These are phyloP conservation scores for Phragmites australis DNA, from an alignment of 176 grass and related monocot genomes.

Conservation along the genomic window DNA sequence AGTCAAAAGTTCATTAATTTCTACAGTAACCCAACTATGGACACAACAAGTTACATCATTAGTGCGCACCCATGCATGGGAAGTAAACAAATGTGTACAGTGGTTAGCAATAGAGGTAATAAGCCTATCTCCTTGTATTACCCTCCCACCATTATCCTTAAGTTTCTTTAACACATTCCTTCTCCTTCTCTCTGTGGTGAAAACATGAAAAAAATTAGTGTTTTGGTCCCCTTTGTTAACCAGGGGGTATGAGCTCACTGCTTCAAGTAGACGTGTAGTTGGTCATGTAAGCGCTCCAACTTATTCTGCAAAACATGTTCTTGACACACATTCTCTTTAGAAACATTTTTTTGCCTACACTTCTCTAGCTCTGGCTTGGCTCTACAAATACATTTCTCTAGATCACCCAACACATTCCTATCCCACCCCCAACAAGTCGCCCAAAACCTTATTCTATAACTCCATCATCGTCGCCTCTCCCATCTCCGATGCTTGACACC, in stretches of 20 bases:
- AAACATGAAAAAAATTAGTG: background rate
- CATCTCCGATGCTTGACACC: too few relatives aligned
- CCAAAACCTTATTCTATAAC: too few relatives aligned
- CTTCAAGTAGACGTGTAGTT: background rate
- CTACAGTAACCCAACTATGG: rapidly evolving
- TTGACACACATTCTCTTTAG: background rate
- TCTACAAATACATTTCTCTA: too few relatives aligned
- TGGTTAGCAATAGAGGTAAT: background rate
- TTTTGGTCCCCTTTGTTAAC: background rate
- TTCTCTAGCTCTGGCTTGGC: background rate
- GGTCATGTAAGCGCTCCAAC: background rate
- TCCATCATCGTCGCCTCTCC: too few relatives aligned
- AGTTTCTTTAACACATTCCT: background rate
- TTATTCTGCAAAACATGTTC: background rate
- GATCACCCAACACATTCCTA: too few relatives aligned
- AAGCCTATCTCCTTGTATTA: background rate
- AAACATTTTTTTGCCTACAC: background rate
- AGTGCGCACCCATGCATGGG: rapidly evolving
- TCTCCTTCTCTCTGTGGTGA: background rate
- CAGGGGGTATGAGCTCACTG: background rate
- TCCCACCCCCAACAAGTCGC: too few relatives aligned
- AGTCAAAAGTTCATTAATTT: background rate
- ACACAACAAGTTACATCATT: background rate
- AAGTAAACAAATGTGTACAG: background rate
- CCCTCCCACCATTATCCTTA: too few relatives aligned